Base-by-base conservation (phyloP, 2,329 filamentous ascomycete species). In the Cladosporium phlei region DNA sequence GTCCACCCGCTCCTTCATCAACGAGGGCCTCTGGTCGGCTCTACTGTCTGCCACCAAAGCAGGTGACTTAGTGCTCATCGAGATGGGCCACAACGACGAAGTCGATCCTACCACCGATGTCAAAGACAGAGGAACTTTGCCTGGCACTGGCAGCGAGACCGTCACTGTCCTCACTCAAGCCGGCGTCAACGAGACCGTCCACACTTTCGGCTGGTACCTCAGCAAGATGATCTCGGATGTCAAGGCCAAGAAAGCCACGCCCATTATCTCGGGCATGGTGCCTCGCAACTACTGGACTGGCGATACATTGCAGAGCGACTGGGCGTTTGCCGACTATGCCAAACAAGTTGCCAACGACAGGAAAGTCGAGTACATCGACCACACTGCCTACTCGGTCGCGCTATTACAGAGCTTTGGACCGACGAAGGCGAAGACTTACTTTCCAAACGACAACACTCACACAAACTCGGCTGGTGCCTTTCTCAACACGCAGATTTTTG, bases 391-490 rank as follows among this genome's bases (percentile, higher is more conserved):
- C 44, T 54, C 51, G 17, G 58, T 58, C 11, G 49, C 34, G 21
- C 25, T 43, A 27, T 56, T 53, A 25, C 59, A 59, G 51, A 30
- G 47, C 5, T 32, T 59, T 25, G 59, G 59, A 8, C 28, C 49
- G 4, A 48, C 38, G 3, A 51, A 45, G 30, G 49, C 57, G 7
- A 57, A 53, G 48, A 55, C 53, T 12, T 57, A 56, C 38, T 61
- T 48, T 45, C 60, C 59, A n/a, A 40, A 56, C 12, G 60, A 61
- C 46, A 57, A 58, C 14, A 63, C 59, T 9, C 59, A 63, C 47
- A 62, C 57, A 1, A 53, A 59, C 52, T 48, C 52, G 5, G 45
- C 16, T 5, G 57, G 59, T 2, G 59, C 60, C 5, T 17, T 32
- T 10, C 20, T 46, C 14, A 46, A 46, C 11, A 29, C 43, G 14